Evolutionary conservation across 2,329 filamentous ascomycete species (phyloP).

Genomic region (Lasiodiplodia sp.): DNA sequence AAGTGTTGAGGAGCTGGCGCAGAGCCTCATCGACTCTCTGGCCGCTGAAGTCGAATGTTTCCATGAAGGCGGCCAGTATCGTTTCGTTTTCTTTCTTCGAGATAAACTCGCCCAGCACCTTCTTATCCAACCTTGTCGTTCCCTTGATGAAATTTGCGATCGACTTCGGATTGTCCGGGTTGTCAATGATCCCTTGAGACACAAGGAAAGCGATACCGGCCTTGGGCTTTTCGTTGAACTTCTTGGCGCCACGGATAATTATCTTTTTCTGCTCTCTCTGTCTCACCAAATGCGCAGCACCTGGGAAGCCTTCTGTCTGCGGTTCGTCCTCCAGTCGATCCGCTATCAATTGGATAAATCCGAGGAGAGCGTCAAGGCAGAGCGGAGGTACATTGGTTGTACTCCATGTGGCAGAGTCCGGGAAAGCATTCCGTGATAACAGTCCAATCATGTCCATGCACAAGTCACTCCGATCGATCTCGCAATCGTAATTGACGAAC

Average conservation of each 20-base stretch:
- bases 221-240: constrained; percentile 96
- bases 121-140: constrained; percentile 88
- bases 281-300: constrained; percentile 69
- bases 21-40: constrained; percentile 92
- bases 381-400: constrained; percentile 96
- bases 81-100: constrained; percentile 88
- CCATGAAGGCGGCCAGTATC: constrained; percentile 84
- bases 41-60: constrained; percentile 84
- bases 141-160: constrained; percentile 89
- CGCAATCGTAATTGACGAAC: constrained; percentile 98
- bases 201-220: constrained; percentile 85
- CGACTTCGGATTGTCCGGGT: constrained; percentile 74
- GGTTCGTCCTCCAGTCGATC: constrained; percentile 81
- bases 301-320: constrained; percentile 69
- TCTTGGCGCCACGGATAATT: constrained; percentile 84
- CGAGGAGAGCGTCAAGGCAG: constrained; percentile 88
- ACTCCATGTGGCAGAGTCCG: constrained; percentile 98
- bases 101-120: constrained; percentile 87
- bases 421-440: constrained; percentile 90
- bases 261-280: constrained; percentile 83
- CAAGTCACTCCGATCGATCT: constrained; percentile 86
- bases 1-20: constrained; percentile 84
- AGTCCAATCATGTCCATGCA: constrained; percentile 96
- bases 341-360: constrained; percentile 90
- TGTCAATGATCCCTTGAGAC: constrained; percentile 83